Evolutionary conservation across 768 basidiomycete genomes (phyloP), one percentile per base, ranked within the genome.

Genomic region (Saitozyma sp.): DNA sequence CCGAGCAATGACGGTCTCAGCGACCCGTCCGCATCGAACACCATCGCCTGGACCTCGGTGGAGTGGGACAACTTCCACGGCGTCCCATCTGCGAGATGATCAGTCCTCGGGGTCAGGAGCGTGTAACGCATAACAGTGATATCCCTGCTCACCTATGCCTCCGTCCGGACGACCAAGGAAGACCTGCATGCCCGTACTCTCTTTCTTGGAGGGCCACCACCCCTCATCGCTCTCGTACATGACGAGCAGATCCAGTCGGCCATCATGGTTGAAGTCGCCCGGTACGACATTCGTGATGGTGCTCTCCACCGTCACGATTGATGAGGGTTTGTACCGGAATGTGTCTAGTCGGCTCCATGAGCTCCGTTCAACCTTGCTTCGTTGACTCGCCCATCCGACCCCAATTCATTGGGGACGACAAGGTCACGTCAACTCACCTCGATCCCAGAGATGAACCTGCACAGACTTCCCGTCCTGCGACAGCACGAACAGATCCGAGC

Each of bases 231-330:
- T 65, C 29, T 84, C 82, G 49, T 87, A 86, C 90, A 97, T 92
- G 51, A 98, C 86, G 1, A 98, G 85, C 1, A 96, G 74, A 79
- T 98, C 96, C 5, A 98, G 84, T 69, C 86, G 88, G 39, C 96
- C 96, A 60, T 92, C 89, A 73, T 92, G 89, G 29, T 93, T 89
- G 74, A 89, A 96, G 80, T 99, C 96, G 19, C 90, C 91, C 0
- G 94, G 93, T 9, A 98, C 85, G 55, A 94, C 87, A 74, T 96
- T 96, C 63, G 85, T 81, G 19, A 96, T 83, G 39, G 82, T 83
- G 37, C 77, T 55, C 2, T 61, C 50, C 37, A 67, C 70, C 16
- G 61, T 68, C 51, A 70, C 56, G 43, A 64, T 68, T 42, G 65
- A 69, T 0, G 71, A 69, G 14, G 68, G 64, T 13, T 64, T 73